A percentile compares a stretch with the other conserved stretches of the same genome.
Conservation (phyloP, 148 eudicot species). For the Amaranthus cruentus region DNA sequence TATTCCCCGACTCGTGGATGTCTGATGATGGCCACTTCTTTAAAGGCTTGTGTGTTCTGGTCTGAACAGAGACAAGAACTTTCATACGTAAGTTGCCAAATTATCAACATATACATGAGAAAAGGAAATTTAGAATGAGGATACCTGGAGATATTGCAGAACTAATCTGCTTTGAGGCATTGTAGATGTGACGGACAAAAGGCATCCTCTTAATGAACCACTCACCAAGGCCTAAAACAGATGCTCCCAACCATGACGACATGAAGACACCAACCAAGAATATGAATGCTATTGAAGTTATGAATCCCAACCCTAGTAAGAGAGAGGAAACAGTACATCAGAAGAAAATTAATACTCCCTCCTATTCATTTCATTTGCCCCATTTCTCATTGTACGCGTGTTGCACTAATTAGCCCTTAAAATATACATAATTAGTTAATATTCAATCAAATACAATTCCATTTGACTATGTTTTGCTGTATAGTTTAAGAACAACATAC, state of each 20-base stretch:
- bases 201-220: conserved; percentile 87
- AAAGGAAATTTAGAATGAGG: neutral
- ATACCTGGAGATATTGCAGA: conserved; percentile 85
- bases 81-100: neutral
- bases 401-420: no score
- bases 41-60: conserved; percentile 66
- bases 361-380: neutral
- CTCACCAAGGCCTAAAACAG: conserved; percentile 62
- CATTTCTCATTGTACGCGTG: no score
- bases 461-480: no score
- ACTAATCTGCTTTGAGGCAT: conserved; percentile 87
- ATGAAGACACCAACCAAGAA: conserved; percentile 82
- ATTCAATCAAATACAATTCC: no score
- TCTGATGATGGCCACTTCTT: conserved; percentile 78
- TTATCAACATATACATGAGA: neutral
- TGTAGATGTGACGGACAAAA: conserved; percentile 61
- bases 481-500: no score
- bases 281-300: conserved; percentile 65
- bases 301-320: conserved; percentile 57
- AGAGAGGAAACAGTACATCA: neutral
- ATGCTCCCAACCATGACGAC: conserved; percentile 80
- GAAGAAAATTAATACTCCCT: neutral
- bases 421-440: no score
- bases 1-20: conserved; percentile 87
- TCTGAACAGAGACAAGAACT: conserved; percentile 33